Evolutionary conservation across 2,329 filamentous ascomycete genomes (phyloP), one percentile per base, ranked within the genome.

Genomic region (Aspergillus sp.): DNA sequence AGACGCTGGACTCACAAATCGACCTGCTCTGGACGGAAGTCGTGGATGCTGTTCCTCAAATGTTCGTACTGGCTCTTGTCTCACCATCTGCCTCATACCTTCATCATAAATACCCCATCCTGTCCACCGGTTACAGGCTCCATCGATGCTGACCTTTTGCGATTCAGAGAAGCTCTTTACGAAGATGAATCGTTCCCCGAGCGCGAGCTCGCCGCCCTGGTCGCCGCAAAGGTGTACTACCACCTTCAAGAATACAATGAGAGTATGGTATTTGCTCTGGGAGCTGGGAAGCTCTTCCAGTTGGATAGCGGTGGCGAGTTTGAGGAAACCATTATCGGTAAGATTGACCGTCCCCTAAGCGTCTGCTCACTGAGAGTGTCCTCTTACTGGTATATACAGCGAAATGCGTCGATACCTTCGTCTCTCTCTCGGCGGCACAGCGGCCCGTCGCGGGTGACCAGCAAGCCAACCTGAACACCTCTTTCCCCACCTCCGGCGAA

Each of bases 171-270:
- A 85, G 91, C 92, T 58, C 87, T 99, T 54, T 99, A 96, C 79
- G 95, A 99, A 84, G 94, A 99, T 80, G 92, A 97, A 72, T 85
- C 87, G 62, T 99, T 99, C 73, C 91, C 93, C 52, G 91, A 99
- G 78, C 91, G 94, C 72, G 91, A 95, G 76, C 89, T 99, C 59
- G 95, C 95, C 58, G 95, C 95, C 57, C 85, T 99, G 53, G 92
- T 99, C 57, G 90, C 96, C 47, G 91, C 95, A 69, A 99, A 99
- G 84, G 92, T 98, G 68, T 99, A 98, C 82, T 99, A 98, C 76
- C 95, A 99, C 76, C 88, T 99, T 56, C 92, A 97, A 80, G 95
- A 95, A 77, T 99, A 99, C 82, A 95, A 97, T 76, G 95, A 99
- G 82, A 97, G 94, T 79, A 98, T 99, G 94, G 91, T 91, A 55